Conservation (phyloP, 208 protist species). For the Acanthamoeba castellanii region DNA sequence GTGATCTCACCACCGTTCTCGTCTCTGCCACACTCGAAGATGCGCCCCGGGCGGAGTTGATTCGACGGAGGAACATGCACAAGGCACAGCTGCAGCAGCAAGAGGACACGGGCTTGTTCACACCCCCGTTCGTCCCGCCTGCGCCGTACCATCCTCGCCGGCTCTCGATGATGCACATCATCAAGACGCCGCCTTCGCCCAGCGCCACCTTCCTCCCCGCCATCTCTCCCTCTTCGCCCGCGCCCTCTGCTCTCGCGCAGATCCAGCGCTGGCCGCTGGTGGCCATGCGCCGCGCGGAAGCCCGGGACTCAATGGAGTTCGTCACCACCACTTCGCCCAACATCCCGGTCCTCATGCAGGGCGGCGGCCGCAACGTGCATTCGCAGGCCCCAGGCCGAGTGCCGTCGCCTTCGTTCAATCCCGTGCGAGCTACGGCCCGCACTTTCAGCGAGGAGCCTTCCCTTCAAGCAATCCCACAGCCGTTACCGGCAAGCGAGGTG, state of each 20-base stretch:
- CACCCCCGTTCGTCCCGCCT: constrained; percentile 52
- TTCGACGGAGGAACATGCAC: constrained; percentile 41
- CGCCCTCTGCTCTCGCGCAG: neutral
- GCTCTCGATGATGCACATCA: constrained; percentile 47
- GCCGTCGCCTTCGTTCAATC: neutral
- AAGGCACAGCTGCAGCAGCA: constrained; percentile 21
- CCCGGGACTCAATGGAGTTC: constrained; percentile 33
- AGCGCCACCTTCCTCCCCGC: constrained; percentile 48
- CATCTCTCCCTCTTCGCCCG: constrained; percentile 48
- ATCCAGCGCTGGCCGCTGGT: constrained; percentile 20
- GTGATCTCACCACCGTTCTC: neutral
- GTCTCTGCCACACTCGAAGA: neutral
- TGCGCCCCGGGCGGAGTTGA: constrained; percentile 42
- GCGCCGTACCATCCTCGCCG: constrained; percentile 44
- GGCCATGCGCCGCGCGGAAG: constrained; percentile 23
- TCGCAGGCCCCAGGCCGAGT: neutral
- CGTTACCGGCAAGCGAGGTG: neutral
- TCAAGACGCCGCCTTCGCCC: constrained; percentile 55
- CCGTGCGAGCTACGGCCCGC: neutral
- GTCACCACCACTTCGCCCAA: constrained; percentile 45
- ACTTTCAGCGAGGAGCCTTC: neutral
- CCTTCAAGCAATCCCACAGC: neutral
- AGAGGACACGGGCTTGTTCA: constrained; percentile 46
- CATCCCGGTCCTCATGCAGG: constrained; percentile 5
- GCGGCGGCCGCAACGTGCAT: neutral